Evolutionary conservation across 1,139 yeast genomes (phyloP).

Genomic region (Candida mesenterica): DNA sequence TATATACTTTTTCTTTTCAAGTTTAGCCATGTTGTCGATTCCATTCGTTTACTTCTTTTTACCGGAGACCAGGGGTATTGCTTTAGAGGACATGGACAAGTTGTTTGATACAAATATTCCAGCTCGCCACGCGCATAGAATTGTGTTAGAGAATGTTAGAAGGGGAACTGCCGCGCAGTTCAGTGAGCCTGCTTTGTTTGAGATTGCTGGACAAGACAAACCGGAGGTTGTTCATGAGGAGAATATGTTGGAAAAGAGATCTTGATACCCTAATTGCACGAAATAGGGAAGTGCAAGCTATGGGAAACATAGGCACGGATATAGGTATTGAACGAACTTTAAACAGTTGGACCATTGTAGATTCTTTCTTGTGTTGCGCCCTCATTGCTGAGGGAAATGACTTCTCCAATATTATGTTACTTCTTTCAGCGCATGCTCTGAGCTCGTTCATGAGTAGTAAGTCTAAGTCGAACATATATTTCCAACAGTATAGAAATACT

Average conservation of each 20-base stretch:
- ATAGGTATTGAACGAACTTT: too few species aligned
- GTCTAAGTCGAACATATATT: too few species aligned
- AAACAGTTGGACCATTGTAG: too few species aligned
- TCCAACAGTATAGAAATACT: too few species aligned
- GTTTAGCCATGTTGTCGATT: slow-evolving; percentile 29
- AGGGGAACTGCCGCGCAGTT: slow-evolving; percentile 3
- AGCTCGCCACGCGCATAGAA: slow-evolving; percentile 15
- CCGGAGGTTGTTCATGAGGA: slow-evolving; percentile 5
- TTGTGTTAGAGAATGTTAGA: slow-evolving; percentile 10
- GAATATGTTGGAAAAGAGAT: not conserved
- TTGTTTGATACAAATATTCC: slow-evolving; percentile 25
- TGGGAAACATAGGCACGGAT: too few species aligned
- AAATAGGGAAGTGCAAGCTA: too few species aligned
- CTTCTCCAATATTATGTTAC: too few species aligned
- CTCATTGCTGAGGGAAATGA: too few species aligned
- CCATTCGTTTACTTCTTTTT: slow-evolving; percentile 38
- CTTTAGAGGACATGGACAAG: slow-evolving; percentile 46
- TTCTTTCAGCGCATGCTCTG: too few species aligned
- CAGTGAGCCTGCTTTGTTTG: slow-evolving; percentile 4
- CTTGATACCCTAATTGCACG: too few species aligned
- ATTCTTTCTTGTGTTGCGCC: too few species aligned
- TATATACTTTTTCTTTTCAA: slow-evolving; percentile 42
- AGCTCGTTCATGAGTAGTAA: too few species aligned
- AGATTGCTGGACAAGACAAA: slow-evolving; percentile 6
- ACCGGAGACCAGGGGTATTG: slow-evolving; percentile 43